These are phyloP conservation scores for Sophora flavescens DNA, from an alignment of 306 rosid genomes.

Conservation along the genomic window DNA sequence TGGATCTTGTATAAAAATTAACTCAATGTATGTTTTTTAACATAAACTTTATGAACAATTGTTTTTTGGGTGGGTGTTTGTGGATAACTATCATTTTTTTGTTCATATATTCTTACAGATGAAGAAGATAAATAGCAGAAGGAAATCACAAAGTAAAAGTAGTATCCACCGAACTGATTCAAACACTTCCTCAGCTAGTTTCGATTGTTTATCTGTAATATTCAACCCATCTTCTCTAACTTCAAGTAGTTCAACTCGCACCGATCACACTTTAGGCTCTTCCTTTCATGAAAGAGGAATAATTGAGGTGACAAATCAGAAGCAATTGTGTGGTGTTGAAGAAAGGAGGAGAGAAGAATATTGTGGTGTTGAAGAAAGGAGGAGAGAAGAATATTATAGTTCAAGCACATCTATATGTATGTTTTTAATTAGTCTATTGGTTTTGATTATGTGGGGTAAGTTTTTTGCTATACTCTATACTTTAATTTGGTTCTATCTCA, in stretches of 20 bases:
- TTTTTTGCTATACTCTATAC: constrained; percentile 38
- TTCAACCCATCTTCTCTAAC: neutral
- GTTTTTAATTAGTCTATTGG: constrained; percentile 30
- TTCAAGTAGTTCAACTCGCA: neutral
- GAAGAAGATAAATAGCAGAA: constrained; percentile 26
- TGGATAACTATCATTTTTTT: neutral
- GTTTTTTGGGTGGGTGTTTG: too few relatives aligned
- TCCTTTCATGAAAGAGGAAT: constrained; percentile 4
- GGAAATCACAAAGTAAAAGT: neutral
- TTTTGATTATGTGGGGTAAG: constrained; percentile 53
- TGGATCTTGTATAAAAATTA: too few relatives aligned
- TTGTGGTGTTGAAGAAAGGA: neutral
- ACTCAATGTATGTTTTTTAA: too few relatives aligned
- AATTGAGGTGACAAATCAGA: neutral
- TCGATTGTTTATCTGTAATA: neutral
- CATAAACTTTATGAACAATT: neutral
- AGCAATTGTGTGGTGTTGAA: too few relatives aligned
- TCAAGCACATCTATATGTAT: neutral
- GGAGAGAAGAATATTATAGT: neutral
- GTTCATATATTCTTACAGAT: constrained; percentile 3
- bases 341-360: too few relatives aligned
- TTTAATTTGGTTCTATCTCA: constrained; percentile 33
- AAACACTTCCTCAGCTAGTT: neutral
- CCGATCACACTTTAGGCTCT: neutral
- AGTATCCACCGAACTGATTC: neutral